Conservation (phyloP, 2,329 filamentous ascomycete species). For the Diplodia scrobiculata region DNA sequence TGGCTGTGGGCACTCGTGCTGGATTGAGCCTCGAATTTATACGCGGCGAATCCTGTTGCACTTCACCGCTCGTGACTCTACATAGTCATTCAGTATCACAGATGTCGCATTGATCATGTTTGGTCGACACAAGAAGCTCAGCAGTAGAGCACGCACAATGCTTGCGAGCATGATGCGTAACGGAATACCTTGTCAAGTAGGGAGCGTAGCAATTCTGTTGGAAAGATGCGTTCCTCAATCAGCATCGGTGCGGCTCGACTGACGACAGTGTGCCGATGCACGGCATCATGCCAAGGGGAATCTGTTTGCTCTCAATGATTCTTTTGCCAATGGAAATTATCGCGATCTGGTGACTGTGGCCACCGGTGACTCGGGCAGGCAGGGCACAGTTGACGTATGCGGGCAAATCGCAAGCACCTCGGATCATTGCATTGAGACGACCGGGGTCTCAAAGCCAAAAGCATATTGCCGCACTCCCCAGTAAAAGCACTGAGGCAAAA, state of each 20-base stretch:
- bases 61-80: neutral
- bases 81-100: neutral
- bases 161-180: neutral
- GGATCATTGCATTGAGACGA: neutral
- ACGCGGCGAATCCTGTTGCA: neutral
- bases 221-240: neutral
- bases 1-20: neutral
- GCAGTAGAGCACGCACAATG: neutral
- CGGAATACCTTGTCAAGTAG: neutral
- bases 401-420: conserved; percentile 2
- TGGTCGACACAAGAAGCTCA: neutral
- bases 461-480: neutral
- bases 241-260: neutral
- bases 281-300: neutral
- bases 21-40: neutral
- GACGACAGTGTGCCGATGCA: neutral
- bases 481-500: neutral
- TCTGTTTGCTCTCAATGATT: neutral
- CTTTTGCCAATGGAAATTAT: neutral
- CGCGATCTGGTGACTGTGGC: neutral
- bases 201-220: neutral
- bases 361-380: conserved; percentile 1
- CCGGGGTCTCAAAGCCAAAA: neutral
- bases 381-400: neutral
- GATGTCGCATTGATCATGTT: neutral